These are phyloP conservation scores for Friedmanniomyces simplex DNA, from an alignment of 495 filamentous ascomycete genomes.

Conservation along the genomic window DNA sequence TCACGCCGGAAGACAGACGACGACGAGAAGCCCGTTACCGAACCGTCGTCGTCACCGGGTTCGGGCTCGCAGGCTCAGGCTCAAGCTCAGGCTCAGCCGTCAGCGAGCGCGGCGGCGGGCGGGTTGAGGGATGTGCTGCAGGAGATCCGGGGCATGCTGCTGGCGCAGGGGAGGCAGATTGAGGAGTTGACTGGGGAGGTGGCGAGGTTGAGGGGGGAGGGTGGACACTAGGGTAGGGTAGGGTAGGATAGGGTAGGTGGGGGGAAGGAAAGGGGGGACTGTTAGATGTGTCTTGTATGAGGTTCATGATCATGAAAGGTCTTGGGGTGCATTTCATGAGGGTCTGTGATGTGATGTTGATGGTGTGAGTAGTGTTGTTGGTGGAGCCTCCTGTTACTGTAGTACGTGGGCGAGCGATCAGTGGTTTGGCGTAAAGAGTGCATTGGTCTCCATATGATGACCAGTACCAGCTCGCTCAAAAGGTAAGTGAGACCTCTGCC, in stretches of 20 bases:
- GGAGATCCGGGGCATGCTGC: constrained; percentile 55
- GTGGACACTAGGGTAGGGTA: constrained; percentile 35
- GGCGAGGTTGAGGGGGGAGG: constrained; percentile 55
- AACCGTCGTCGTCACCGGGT: neutral
- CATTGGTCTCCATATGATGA: no score
- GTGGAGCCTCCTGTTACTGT: no score
- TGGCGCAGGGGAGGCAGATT: constrained; percentile 53
- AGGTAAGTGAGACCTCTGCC: no score
- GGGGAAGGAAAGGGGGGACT: constrained; percentile 22
- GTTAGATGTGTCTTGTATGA: neutral
- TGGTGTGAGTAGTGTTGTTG: no score
- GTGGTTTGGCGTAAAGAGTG: no score
- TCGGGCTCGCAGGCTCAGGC: neutral
- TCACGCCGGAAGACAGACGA: no score
- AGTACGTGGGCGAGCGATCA: no score
- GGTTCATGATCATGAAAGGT: no score
- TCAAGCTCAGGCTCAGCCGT: constrained; percentile 26
- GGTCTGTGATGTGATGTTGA: no score
- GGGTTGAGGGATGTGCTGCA: constrained; percentile 36
- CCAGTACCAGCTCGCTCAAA: no score
- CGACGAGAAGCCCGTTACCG: neutral
- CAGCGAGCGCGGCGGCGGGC: constrained; percentile 23
- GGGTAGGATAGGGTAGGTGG: constrained; percentile 24
- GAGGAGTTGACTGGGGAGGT: constrained; percentile 55
- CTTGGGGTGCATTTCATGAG: no score